Conservation (phyloP, 257 asterid genomes). For the Solanum corneliomulleri region DNA sequence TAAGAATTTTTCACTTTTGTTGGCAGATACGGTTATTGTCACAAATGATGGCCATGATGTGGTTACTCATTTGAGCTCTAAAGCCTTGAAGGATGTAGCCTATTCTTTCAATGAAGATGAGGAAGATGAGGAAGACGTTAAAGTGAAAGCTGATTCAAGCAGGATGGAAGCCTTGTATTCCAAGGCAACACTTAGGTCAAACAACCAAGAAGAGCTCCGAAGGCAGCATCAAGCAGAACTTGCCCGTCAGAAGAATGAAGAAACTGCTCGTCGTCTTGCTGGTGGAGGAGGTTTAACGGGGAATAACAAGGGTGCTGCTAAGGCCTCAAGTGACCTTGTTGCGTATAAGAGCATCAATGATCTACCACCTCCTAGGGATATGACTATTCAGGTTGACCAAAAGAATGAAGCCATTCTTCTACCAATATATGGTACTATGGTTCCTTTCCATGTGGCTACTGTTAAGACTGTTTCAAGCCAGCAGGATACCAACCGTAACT, state of each 20-base stretch:
- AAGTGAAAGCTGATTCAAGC: neutral
- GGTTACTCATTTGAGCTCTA: constrained; percentile 13
- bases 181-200: constrained; percentile 20
- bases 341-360: constrained; percentile 17
- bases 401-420: constrained; percentile 15
- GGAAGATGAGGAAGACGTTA: constrained; percentile 6
- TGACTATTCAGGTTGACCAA: constrained; percentile 23
- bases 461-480: constrained; percentile 21
- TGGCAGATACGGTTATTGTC: constrained; percentile 16
- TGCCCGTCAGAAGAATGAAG: constrained; percentile 19
- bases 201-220: constrained; percentile 14
- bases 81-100: constrained; percentile 17
- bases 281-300: constrained; percentile 5
- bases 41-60: constrained; percentile 6
- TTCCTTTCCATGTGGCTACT: constrained; percentile 19
- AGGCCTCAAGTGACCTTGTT: constrained; percentile 7
- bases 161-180: constrained; percentile 2
- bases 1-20: constrained; percentile 4
- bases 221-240: constrained; percentile 23
- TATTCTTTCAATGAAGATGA: constrained; percentile 21
- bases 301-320: neutral
- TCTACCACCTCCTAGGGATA: constrained; percentile 15
- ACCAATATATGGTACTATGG: constrained; percentile 16
- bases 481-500: constrained; percentile 18
- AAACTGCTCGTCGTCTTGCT: constrained; percentile 15